These are phyloP conservation scores for Pseudozyma flocculosa DNA, from an alignment of 1,284 basidiomycete species.

Conservation along the genomic window DNA sequence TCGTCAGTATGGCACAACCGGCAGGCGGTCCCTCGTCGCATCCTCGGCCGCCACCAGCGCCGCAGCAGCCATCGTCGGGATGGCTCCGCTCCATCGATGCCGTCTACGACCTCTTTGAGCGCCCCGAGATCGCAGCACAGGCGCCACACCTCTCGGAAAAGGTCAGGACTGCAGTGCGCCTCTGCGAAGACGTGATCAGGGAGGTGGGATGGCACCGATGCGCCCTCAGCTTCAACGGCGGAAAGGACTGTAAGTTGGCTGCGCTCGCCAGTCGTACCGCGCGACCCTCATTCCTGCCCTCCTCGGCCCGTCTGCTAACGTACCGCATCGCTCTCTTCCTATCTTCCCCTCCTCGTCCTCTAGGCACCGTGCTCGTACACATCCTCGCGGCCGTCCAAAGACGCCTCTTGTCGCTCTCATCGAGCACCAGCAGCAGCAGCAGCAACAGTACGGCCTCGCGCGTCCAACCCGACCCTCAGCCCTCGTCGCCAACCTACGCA, in stretches of 20 bases:
- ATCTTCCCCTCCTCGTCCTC: background rate
- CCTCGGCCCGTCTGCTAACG: no score
- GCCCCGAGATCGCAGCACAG: constrained; percentile 1
- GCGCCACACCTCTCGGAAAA: constrained; percentile 33
- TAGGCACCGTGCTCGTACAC: constrained; percentile 84
- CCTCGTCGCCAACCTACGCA: constrained; percentile 4
- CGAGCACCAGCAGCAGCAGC: background rate
- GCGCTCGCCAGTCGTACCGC: background rate
- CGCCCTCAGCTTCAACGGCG: constrained; percentile 87
- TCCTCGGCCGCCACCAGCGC: no score
- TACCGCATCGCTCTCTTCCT: no score
- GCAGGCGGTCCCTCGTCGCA: no score
- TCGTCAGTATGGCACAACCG: no score
- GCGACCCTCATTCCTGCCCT: background rate
- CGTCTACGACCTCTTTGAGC: constrained; percentile 48
- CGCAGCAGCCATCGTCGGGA: no score
- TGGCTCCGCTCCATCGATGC: constrained; percentile 54
- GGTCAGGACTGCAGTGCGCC: constrained; percentile 32
- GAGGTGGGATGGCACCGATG: constrained; percentile 43
- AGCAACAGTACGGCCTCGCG: constrained; percentile 1
- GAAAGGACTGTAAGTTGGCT: constrained; percentile 72
- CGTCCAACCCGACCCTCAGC: no score
- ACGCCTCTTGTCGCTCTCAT: constrained; percentile 43
- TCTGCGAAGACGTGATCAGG: constrained; percentile 45
- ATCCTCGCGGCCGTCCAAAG: constrained; percentile 74